Evolutionary conservation across 371 early-diverging fungal species (phyloP), one percentile per base, ranked within the genome.

Genomic region (Massospora cicadina): DNA sequence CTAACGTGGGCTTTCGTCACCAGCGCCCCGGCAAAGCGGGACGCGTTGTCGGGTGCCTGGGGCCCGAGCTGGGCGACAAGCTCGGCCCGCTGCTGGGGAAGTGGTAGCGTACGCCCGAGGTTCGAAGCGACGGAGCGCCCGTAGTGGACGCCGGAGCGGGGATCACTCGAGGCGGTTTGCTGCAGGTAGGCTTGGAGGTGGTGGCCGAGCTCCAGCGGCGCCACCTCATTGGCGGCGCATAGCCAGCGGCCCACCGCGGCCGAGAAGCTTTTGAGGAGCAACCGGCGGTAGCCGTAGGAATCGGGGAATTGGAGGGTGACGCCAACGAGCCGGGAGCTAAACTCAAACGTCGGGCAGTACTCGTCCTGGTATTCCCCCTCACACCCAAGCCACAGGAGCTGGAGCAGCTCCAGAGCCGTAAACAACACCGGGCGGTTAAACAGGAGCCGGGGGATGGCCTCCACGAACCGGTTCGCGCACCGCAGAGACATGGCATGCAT

Each of bases 351-450:
- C 1, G 90, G 88, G 32, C 75, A 85, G 68, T 87, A 89, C 74
- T 88, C 88, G 64, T 88, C 87, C 55, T 82, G 79, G 64, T 82
- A 80, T 76, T 87, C 89, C 7, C 85, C 84, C 68, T 87, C 86
- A 65, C 90, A 90, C 64, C 86, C 79, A 64, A 80, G 72, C 89
- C 89, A 90, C 3, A 87, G 73, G 1, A 90, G 71, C 56, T 89
- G 88, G 12, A 86, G 81, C 31, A 90, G 70, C 71, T 90, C 90
- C 43, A 90, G 70, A 33, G 86, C 67, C 5, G 85, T 72, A 7
- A 77, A 77, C 26, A 88, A 59, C 2, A 84, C 71, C 0, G 74
- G 68, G 58, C 78, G 79, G 69, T 90, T 86, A 31, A 84, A 79
- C 68, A 90, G 81, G 0, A 86, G 76, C 68, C 83, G 86, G n/a